Percentiles rank a stretch among this genome's conserved stretches.
Conservation (phyloP, 306 rosid species). For the Trifolium dubium region DNA sequence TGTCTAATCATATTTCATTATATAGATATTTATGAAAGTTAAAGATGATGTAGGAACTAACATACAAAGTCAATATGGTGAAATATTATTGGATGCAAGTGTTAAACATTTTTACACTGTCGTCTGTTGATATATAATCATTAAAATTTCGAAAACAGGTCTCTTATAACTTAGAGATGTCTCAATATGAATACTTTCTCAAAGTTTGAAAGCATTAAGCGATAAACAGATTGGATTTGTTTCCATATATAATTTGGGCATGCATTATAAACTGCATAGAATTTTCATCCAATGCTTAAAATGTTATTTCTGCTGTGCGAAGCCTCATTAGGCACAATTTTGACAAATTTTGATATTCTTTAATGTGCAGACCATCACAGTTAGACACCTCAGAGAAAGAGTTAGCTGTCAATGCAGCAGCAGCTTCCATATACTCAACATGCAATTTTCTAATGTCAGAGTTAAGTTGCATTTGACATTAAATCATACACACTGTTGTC, state of each 20-base stretch:
- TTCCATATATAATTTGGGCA: neutral
- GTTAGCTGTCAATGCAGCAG: slow-evolving; percentile 89
- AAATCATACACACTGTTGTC: neutral
- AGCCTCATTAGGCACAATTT: neutral
- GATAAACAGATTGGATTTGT: neutral
- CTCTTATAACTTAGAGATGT: neutral
- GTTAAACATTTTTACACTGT: neutral
- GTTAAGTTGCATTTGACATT: slow-evolving; percentile 52
- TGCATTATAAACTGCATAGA: neutral
- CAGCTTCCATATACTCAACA: slow-evolving; percentile 94
- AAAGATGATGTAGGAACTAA: neutral
- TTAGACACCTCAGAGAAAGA: slow-evolving; percentile 67
- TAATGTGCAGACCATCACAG: slow-evolving; percentile 52
- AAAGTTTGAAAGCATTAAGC: neutral
- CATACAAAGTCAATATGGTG: neutral
- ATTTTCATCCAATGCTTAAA: neutral
- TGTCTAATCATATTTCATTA: too few relatives aligned
- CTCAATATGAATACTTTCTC: neutral
- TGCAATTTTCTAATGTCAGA: slow-evolving; percentile 76
- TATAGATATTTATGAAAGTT: neutral
- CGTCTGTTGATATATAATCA: neutral
- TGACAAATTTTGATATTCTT: neutral
- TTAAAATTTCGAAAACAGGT: neutral
- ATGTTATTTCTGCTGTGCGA: neutral
- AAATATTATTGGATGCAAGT: neutral